Evolutionary conservation across 768 basidiomycete species (phyloP), one percentile per base, ranked within the genome.

Genomic region (Mycena rebaudengoi): DNA sequence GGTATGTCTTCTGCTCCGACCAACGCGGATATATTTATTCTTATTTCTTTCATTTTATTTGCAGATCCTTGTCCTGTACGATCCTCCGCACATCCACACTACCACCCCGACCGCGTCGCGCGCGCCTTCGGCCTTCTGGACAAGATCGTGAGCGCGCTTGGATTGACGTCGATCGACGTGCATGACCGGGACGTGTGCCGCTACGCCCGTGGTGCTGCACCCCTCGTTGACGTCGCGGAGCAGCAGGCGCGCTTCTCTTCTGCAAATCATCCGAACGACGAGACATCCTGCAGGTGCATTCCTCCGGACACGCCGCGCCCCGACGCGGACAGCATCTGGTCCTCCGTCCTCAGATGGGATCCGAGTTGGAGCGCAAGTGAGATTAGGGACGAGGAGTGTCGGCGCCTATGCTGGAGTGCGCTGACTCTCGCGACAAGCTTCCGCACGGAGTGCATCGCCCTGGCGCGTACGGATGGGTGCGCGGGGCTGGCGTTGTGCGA

Each of bases 391-490:
- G 86, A 87, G 70, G 82, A 84, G 55, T 82, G 82, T 51, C 79
- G 86, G 40, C 75, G 85, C 30, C 70, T 86, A 43, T 84, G 83
- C 64, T 87, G 85, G 86, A 78, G 80, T 61, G 83, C 85, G 33
- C 80, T 87, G 56, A 35, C 37, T 25, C 51, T 67, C 13, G 66
- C 21, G n/a, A 67, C 66, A 29, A 56, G 61, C 33, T 59, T 79
- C 78, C 69, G 79, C 84, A 45, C 65, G 78, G 86, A 11, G 78
- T 75, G 62, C 79, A 84, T 72, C 82, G 84, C 49, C 76, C 79
- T 59, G 74, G 79, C 60, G 78, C 78, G 64, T 78, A 79, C 53
- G 79, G 83, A 7, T 79, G 82, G 69, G 76, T 78, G 65, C 73
- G 72, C 56, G 75, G 81, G 45, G 78, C 81, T 63, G 26, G 7